A percentile compares a stretch with the other conserved stretches of the same genome.
These are phyloP conservation scores for Leavenworthia alabamica DNA, from an alignment of 345 rosid genomes.

Conservation along the genomic window DNA sequence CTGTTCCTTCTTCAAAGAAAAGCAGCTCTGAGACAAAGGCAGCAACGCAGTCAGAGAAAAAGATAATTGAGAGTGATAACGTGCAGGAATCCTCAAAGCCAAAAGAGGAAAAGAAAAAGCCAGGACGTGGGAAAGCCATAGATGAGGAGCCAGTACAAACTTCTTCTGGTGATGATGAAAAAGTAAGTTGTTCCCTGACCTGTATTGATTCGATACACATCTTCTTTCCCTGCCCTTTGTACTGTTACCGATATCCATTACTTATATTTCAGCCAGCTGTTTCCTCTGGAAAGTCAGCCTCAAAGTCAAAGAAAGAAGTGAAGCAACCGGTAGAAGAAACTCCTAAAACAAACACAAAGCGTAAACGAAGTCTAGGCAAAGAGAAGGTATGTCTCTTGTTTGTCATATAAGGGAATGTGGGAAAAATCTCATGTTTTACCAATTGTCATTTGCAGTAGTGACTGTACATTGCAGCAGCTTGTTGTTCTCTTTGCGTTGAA, in stretches of 20 bases:
- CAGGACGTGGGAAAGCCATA: slow-evolving; percentile 39
- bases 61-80: slow-evolving; percentile 38
- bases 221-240: slow-evolving; percentile 5
- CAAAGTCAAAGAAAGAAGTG: slow-evolving; percentile 43
- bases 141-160: slow-evolving; percentile 38
- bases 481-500: slow-evolving; percentile 2
- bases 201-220: background rate
- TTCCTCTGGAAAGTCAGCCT: slow-evolving; percentile 49
- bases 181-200: slow-evolving; percentile 30
- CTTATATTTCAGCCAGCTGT: slow-evolving; percentile 39
- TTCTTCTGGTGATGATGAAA: slow-evolving; percentile 45
- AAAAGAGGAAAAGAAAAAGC: slow-evolving; percentile 46
- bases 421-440: background rate
- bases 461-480: background rate
- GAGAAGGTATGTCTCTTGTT: slow-evolving; percentile 50
- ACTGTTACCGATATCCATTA: background rate
- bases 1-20: slow-evolving; percentile 21
- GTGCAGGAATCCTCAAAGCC: slow-evolving; percentile 47
- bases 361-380: slow-evolving; percentile 50
- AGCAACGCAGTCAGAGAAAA: slow-evolving; percentile 43
- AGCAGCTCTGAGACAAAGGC: slow-evolving; percentile 41
- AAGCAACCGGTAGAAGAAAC: slow-evolving; percentile 44
- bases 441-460: slow-evolving; percentile 13
- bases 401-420: background rate
- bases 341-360: slow-evolving; percentile 51